Base-by-base conservation (phyloP, 352 stramenopile species). In the Phytophthora macrochlamydospora region DNA sequence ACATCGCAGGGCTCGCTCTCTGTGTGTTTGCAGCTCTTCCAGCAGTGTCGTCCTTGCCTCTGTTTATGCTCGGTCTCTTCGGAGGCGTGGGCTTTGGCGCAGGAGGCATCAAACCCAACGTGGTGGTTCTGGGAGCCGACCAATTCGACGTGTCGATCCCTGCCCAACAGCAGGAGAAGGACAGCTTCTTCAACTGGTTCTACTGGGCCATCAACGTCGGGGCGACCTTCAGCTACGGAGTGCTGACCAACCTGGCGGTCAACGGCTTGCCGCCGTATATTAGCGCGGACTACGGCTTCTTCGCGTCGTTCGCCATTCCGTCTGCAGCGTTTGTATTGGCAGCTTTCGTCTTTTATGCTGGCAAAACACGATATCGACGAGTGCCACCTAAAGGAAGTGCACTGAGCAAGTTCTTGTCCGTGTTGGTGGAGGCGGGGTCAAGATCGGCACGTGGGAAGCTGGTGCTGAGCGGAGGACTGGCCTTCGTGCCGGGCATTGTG, bases 161-260 rank as follows among this genome's bases (percentile, higher is more conserved):
- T 0, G 72, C 71, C 6, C 84, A 96, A 69, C 81, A 83, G 3
- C 59, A 60, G 0, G 87, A 95, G 71, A 93, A 96, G 56, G 89
- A 93, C 64, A 92, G 83, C 40, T 98, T 97, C 69, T 98, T 98
- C 78, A 97, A 97, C 63, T 97, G 85, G 85, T 98, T 98, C 73
- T 98, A 98, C 75, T 97, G 89, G 89, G 77, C 87, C 12, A 97
- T 98, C 71, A 98, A 98, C 65, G 78, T 97, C 29, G 93, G 93
- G 37, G 90, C 93, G 7, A 92, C 92, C 37, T 86, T 97, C 57
- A 97, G 91, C 76, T 97, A 95, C 71, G 93, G 83, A 1, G 75
- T 97, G 51, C 78, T 98, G 30, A 93, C 90, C 5, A 97, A 97
- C 60, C 64, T 98, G 33, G 92, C 90, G 0, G 90, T 97, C 14